Base-by-base conservation (phyloP, 768 basidiomycete species). In the Leucogyrophana mollusca region DNA sequence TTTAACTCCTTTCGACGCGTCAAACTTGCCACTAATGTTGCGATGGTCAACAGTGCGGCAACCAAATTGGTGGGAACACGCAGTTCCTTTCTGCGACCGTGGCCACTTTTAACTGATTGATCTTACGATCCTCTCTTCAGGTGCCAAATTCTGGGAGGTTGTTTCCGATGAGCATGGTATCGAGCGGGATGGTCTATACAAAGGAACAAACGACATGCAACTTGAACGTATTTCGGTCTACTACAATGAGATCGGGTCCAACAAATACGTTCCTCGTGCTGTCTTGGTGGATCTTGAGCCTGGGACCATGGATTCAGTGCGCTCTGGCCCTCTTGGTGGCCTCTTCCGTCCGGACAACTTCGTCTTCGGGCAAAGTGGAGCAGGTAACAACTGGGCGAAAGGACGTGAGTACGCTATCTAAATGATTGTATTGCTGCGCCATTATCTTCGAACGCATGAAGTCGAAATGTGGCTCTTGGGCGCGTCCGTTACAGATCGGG, bases 361-460 rank as follows among this genome's bases (percentile, higher is more conserved):
- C 63, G 93, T 97, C 61, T 96, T 94, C 55, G 95, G 94, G 46
- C 95, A 98, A 72, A 93, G 85, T 69, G 94, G 94, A 73, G 95
- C 94, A 58, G 94, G 95, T 64, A 97, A 99, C 83, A 98, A 98
- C 77, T 98, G 96, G 96, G 95, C 96, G 18, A 99, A 98, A 86
- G 95, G 95, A 78, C 89, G 88, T 93, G 64, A 81, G 91, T 88
- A 32, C 40, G 22, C 17, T 41, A 38, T 46, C 37, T n/a, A n/a
- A n/a, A n/a, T n/a, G n/a, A n/a, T n/a, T n/a, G n/a, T n/a, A n/a
- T n/a, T n/a, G n/a, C n/a, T n/a, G n/a, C n/a, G n/a, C n/a, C n/a
- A n/a, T n/a, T n/a, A n/a, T n/a, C n/a, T n/a, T n/a, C 27, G 27
- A 30, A 7, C 27, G 27, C 27, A 13, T 30, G 27, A 30, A 30